Evolutionary conservation across 441 rosid species (phyloP), one percentile per base, ranked within the genome.

Genomic region (Isatis lusitanica): DNA sequence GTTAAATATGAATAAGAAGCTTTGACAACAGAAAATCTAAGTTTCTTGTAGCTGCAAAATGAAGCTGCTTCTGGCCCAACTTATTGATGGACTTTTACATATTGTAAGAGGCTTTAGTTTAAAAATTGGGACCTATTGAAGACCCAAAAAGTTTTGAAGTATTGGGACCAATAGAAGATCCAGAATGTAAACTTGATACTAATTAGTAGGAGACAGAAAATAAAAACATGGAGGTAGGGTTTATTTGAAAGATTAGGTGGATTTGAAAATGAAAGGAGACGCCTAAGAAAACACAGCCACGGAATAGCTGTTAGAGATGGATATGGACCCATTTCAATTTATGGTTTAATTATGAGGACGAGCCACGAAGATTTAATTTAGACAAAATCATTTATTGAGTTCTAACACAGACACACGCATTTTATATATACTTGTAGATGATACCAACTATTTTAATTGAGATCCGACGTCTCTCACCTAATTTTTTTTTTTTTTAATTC

Each of bases 301-400:
- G 73, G 53, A 61, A 72, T 77, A 72, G 80, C 77, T 77, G 80
- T 71, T 71, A 43, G 70, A 53, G 46, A 44, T 52, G 43, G 18
- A 60, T 42, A 70, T 76, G 77, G 80, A 66, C 80, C 80, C 80
- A 64, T 48, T 11, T 3, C 40, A 70, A 76, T 76, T 76, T 70
- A 69, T 75, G 61, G 70, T 55, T 63, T 40, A 24, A n/a, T n/a
- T n/a, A n/a, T 53, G 70, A 75, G 43, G 50, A 63, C 21, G 42
- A 71, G 26, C 57, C 35, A 71, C 35, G 24, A 66, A 64, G 15
- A 42, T 43, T 63, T n/a, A n/a, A n/a, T n/a, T 66, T 51, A 53
- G 69, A 59, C 76, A 58, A 51, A 42, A 58, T 71, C 73, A 77
- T 71, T 77, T 66, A 77, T 72, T 53, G 60, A 77, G n/a, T 71